Conservation (phyloP, 2,329 filamentous ascomycete species). For the Penicillium sp. region DNA sequence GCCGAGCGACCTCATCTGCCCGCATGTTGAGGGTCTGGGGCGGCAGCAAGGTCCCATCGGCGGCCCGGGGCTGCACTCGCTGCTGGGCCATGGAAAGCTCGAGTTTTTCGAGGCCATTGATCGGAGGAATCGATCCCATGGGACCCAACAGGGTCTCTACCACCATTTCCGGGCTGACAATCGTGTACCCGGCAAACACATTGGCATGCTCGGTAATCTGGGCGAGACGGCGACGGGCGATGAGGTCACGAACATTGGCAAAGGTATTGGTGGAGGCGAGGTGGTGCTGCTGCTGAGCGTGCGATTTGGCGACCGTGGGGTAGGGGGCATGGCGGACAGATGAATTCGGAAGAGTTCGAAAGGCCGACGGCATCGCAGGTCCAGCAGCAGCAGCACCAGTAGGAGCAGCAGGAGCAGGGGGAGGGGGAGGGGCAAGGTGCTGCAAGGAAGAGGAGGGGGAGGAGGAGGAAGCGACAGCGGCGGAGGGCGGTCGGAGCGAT, state of each 20-base stretch:
- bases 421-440: conserved; percentile 42
- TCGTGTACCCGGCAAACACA: conserved; percentile 48
- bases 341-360: conserved; percentile 44
- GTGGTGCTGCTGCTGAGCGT: conserved; percentile 36
- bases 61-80: conserved; percentile 44
- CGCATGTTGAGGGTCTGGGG: conserved; percentile 49
- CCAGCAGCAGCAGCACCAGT: conserved; percentile 40
- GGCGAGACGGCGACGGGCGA: conserved; percentile 46
- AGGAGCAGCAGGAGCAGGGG: conserved; percentile 34
- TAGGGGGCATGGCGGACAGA: conserved; percentile 45
- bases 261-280: conserved; percentile 44
- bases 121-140: conserved; percentile 45
- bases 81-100: conserved; percentile 51
- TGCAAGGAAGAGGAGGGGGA: conserved; percentile 34
- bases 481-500: conserved; percentile 35
- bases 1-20: conserved; percentile 48
- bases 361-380: conserved; percentile 50
- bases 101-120: conserved; percentile 48
- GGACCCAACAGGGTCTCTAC: conserved; percentile 49
- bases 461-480: conserved; percentile 29
- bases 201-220: conserved; percentile 53
- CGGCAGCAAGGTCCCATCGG: conserved; percentile 44
- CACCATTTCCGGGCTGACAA: conserved; percentile 49
- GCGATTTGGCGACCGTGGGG: conserved; percentile 42
- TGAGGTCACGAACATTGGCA: conserved; percentile 47